phyloP scores from a whole-genome alignment of 2,329 filamentous ascomycete species.

The Cladophialophora carrionii region DNA sequence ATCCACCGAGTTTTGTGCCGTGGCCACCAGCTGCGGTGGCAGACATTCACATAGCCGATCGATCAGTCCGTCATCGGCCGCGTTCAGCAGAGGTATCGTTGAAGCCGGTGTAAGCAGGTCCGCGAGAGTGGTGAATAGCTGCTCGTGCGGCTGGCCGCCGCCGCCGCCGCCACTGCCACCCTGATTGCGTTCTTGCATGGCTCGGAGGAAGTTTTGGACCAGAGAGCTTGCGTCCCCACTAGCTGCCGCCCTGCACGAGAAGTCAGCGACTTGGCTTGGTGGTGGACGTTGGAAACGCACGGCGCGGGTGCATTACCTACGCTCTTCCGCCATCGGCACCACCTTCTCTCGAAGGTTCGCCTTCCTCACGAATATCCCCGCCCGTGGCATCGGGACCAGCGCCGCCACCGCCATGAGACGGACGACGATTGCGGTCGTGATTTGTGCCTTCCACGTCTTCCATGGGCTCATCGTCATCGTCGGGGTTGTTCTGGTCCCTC shows the following conservation, averaged over 20 bases:
- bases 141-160: constrained; percentile 55
- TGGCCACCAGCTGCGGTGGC: constrained; percentile 75
- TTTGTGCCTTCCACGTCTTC: constrained; percentile 70
- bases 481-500: constrained; percentile 54
- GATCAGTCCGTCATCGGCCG: constrained; percentile 65
- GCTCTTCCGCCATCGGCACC: constrained; percentile 97
- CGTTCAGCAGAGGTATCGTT: constrained; percentile 77
- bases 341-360: constrained; percentile 82
- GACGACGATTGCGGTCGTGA: constrained; percentile 61
- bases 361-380: constrained; percentile 88
- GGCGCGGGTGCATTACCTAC: constrained; percentile 72
- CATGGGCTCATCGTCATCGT: constrained; percentile 74
- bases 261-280: constrained; percentile 47
- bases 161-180: constrained; percentile 46
- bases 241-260: constrained; percentile 57
- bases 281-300: constrained; percentile 16
- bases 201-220: constrained; percentile 86
- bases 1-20: constrained; percentile 70
- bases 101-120: constrained; percentile 79
- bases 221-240: constrained; percentile 72
- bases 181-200: constrained; percentile 64
- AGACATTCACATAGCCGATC: constrained; percentile 77
- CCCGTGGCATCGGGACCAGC: constrained; percentile 86
- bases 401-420: constrained; percentile 68
- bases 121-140: constrained; percentile 78